Base-by-base conservation (phyloP, 495 filamentous ascomycete species). In the Lasiosphaeria miniovina region DNA sequence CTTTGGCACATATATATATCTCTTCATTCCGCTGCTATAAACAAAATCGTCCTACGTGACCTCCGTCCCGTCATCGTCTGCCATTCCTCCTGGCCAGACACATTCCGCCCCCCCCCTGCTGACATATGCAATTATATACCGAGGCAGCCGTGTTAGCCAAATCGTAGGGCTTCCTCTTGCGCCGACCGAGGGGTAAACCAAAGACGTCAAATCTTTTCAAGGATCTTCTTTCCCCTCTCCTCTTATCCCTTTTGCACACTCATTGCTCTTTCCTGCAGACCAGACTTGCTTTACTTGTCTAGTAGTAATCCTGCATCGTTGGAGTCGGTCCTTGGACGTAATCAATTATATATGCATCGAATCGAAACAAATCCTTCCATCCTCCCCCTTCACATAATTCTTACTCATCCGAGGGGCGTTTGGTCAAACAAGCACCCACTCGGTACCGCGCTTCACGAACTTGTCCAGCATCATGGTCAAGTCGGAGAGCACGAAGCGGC, bases 401-500 rank as follows among this genome's bases (percentile, higher is more conserved):
- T 12, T 41, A 12, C 12, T 24, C 24, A 24, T 24, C 24, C 24
- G 24, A 24, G 24, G 24, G 24, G 24, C 24, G 24, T 24, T 24
- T 24, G 24, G 2, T 80, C 61, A 96, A 43, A 60, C 63, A 36
- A 73, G 77, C 50, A 95, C 94, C 93, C 93, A 98, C 76, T 98
- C 93, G 64, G 86, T 95, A 38, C 93, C 91, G 60, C 93, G 84
- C 80, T 98, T 98, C 70, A 98, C 86, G 68, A 93, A 98, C 73
- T 98, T 98, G 73, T 98, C 94, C 68, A 98, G 79, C 77, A 98
- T 82, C 70, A 96, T 68, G 45, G 85, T 81, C 60, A 98, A 76
- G 73, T 98, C 94, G 7, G 88, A 79, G 50, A 98, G 73, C 35
- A 91, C 91, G 70, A 98, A 98, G 14, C 95, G 90, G 72, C 93